Evolutionary conservation across 176 grass and related monocot genomes (phyloP).

Genomic region (Aegilops umbellulata): DNA sequence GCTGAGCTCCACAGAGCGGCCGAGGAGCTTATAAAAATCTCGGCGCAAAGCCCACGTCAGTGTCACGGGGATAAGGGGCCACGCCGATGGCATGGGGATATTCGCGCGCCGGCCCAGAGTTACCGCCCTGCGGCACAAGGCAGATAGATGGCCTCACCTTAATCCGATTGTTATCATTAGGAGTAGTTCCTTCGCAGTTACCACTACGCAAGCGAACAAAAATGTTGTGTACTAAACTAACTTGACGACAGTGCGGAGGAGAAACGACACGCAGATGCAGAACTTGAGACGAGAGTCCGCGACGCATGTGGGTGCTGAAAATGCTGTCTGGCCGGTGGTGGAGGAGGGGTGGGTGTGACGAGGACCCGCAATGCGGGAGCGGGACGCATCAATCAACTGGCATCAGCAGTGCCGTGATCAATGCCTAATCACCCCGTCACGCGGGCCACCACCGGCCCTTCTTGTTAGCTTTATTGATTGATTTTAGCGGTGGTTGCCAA

Average conservation of each 20-base stretch:
- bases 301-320: neutral
- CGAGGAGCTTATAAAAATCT: conserved; percentile 35
- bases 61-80: conserved; percentile 25
- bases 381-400: neutral
- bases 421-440: neutral
- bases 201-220: neutral
- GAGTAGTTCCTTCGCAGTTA: neutral
- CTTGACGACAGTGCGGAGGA: neutral
- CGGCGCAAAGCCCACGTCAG: neutral
- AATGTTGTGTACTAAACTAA: neutral
- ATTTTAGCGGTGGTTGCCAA: neutral
- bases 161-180: neutral
- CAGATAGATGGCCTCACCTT: neutral
- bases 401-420: neutral
- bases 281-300: conserved; percentile 8
- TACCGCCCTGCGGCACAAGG: neutral
- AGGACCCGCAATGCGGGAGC: conserved; percentile 6
- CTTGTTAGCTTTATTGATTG: neutral
- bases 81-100: conserved; percentile 37
- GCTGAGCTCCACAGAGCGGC: conserved; percentile 29
- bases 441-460: neutral
- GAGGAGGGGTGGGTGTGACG: neutral
- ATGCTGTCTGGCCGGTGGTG: conserved; percentile 18
- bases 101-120: conserved; percentile 35
- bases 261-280: neutral